Percentiles rank a stretch among this genome's conserved stretches.
Evolutionary conservation across 2,329 filamentous ascomycete genomes (phyloP).

Genomic region (Myrmaecium sp.): DNA sequence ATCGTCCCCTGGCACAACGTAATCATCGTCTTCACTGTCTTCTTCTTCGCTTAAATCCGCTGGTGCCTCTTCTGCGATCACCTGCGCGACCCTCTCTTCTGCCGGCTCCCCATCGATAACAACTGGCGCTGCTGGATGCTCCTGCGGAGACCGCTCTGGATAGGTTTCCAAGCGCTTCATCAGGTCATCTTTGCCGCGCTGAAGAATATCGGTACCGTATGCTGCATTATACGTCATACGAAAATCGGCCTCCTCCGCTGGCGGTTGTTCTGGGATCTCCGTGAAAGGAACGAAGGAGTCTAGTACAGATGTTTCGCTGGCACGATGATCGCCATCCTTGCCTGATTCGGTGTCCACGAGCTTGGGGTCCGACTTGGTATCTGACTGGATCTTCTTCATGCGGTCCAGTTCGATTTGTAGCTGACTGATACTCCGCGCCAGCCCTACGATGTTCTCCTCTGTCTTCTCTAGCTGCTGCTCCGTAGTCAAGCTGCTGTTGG

Average conservation of each 20-base stretch:
- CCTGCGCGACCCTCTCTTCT: constrained; percentile 1
- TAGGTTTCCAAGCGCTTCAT: constrained; percentile 33
- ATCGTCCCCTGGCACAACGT: constrained; percentile 51
- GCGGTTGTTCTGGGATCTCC: constrained; percentile 6
- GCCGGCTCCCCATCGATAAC: constrained; percentile 9
- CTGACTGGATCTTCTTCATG: constrained; percentile 13
- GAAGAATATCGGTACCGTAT: constrained; percentile 31
- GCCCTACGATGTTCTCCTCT: constrained; percentile 21
- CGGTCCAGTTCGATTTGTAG: constrained; percentile 22
- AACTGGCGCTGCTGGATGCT: constrained; percentile 12
- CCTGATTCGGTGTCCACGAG: constrained; percentile 2
- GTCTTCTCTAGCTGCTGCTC: too few relatives aligned
- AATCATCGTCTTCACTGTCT: constrained; percentile 61
- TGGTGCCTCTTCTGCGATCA: constrained; percentile 3
- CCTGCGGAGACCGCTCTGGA: constrained; percentile 19
- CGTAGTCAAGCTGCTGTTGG: too few relatives aligned
- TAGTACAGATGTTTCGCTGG: too few relatives aligned
- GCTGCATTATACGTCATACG: constrained; percentile 32
- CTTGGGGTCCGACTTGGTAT: too few relatives aligned
- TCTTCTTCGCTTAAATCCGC: constrained; percentile 38
- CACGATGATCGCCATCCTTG: too few relatives aligned
- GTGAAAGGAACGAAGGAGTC: too few relatives aligned
- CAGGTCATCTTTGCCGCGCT: constrained; percentile 32
- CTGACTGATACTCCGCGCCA: constrained; percentile 23
- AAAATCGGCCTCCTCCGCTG: constrained; percentile 28